Evolutionary conservation across 495 filamentous ascomycete genomes (phyloP), one percentile per base, ranked within the genome.

Genomic region (Paragyromitra xinjiangensis): DNA sequence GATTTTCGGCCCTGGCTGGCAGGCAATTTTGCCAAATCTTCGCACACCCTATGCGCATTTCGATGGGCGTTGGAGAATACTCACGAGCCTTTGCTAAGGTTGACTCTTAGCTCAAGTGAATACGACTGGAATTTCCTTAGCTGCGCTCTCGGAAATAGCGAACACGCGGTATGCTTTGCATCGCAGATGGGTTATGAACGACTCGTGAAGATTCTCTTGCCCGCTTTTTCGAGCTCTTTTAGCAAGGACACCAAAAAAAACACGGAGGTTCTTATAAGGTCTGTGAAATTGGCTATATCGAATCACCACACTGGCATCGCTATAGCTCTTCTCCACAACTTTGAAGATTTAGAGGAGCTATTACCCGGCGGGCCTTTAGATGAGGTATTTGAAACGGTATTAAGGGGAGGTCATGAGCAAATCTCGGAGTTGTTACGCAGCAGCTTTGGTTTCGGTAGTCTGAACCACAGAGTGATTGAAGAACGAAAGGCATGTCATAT

Each of bases 1-100:
- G n/a, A 40, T 51, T 71, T 71, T 14, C 26, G 8, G n/a, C 69
- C 69, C 24, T 71, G 69, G 69, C 6, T 5, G 4, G 29, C 44
- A 19, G 6, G 11, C 12, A 51, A 61, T 6, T 26, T 48, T 9
- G 14, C 24, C 11, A 58, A 6, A n/a, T 16, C 22, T 6, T 19
- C 55, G n/a, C 7, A 51, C 12, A 26, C 55, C 11, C 6, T 16
- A 16, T 12, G 16, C 6, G 8, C 16, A 9, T 45, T 71, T 16
- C 16, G 3, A 6, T 71, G 58, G 69, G 69, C 56, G 26, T 39
- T 71, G 22, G 50, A 65, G 14, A 45, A 56, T 4, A 16, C 5
- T 14, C 59, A 65, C 16, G 16, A 14, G 2, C 69, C 34, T 5
- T 72, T 72, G 12, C 3, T 64, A n/a, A 55, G 39, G 19, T 14